Conservation (phyloP, 2,329 filamentous ascomycete genomes). For the Pestalotiopsis fici region DNA sequence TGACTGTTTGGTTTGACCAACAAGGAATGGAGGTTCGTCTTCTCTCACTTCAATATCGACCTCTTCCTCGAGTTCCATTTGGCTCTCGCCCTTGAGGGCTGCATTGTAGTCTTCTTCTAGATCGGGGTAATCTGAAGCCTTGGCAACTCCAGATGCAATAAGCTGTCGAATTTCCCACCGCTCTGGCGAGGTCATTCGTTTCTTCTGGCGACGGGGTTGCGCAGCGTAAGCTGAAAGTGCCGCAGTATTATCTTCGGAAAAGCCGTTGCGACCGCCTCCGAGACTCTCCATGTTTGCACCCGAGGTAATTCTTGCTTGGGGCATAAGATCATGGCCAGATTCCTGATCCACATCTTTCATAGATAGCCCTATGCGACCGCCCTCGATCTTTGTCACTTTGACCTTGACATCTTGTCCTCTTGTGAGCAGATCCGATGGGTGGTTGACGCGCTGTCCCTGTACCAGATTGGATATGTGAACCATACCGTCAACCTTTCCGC, state of each 20-base stretch:
- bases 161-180: conserved; percentile 97
- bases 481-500: conserved; percentile 86
- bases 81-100: conserved; percentile 80
- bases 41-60: conserved; percentile 96
- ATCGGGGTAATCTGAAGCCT: conserved; percentile 91
- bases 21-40: conserved; percentile 93
- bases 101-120: conserved; percentile 92
- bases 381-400: conserved; percentile 87
- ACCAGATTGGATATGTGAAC: conserved; percentile 92
- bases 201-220: conserved; percentile 66
- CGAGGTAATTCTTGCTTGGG: conserved; percentile 76
- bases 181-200: conserved; percentile 94
- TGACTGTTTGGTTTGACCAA: conserved; percentile 94
- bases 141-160: conserved; percentile 91
- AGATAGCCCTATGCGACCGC: conserved; percentile 78
- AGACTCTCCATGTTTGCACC: conserved; percentile 88
- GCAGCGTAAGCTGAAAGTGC: conserved; percentile 64
- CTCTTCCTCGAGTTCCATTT: conserved; percentile 92
- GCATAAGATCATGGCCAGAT: conserved; percentile 80
- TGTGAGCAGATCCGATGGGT: conserved; percentile 84
- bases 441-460: conserved; percentile 82
- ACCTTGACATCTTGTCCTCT: conserved; percentile 85
- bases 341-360: conserved; percentile 98
- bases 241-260: conserved; percentile 49
- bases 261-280: conserved; percentile 61